Base-by-base conservation (phyloP, 2,329 filamentous ascomycete species). In the Knufia petricola region DNA sequence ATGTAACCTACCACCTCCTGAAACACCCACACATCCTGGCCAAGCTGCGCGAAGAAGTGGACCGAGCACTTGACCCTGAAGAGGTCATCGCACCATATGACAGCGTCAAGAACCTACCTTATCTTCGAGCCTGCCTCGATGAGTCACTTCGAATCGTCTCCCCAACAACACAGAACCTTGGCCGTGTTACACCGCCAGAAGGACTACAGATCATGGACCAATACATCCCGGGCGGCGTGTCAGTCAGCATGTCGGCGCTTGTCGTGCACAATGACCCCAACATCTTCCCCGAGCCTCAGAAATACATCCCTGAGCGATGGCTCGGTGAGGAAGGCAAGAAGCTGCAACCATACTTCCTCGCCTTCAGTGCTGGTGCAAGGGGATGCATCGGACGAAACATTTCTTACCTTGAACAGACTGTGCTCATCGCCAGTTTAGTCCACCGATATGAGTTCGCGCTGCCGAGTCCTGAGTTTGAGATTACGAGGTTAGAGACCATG, bases 51-150 rank as follows among this genome's bases (percentile, higher is more conserved):
- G 62, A 66, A 7, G 74, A 77, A 55, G 43, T 77, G 38, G 71
- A 73, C 51, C 57, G 64, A 1, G 68, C 70, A 13, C 59, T 75
- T 1, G 66, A 69, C 1, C 49, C 46, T 15, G 49, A 51, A 9
- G 71, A 75, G 19, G 57, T 65, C 4, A 61, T 76, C 20, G 70
- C 69, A 0, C 63, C 71, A 0, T 76, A 74, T 51, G 71, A 74
- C 30, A 74, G 73, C 45, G 65, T 76, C 46, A 70, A 71, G 50
- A 64, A 75, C 48, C 61, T 76, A 0, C 72, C 73, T 0, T 77
- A 75, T 56, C 70, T 78, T 3, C 67, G 69, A 20, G 74, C 72
- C 3, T 75, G 69, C 51, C 60, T 77, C 12, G 73, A 78, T 51
- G 76, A 77, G 53, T 66, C 67, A 0, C 56, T 76, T 2, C 68